Evolutionary conservation across 139 green algal species (phyloP).

Genomic region (Monoraphidium neglectum): DNA sequence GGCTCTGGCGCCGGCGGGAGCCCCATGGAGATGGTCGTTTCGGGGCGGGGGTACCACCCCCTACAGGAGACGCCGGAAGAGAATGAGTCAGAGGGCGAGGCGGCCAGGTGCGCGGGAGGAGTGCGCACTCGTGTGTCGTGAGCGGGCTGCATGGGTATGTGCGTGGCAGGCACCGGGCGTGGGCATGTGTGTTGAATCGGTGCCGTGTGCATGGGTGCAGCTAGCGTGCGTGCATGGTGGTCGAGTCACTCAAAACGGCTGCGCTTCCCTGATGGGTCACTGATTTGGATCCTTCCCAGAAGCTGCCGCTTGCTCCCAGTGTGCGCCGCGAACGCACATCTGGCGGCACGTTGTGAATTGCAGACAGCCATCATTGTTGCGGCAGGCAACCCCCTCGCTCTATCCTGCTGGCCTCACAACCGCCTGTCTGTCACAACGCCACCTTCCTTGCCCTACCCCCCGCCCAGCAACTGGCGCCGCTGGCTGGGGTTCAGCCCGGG

Average conservation of each 20-base stretch:
- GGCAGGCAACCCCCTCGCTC: not conserved
- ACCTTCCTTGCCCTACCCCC: not conserved
- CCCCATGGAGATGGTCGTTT: constrained; percentile 10
- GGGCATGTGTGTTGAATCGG: not conserved
- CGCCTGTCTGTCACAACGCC: not conserved
- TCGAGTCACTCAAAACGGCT: no score
- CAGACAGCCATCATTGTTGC: not conserved
- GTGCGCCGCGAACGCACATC: not conserved
- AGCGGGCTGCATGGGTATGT: not conserved
- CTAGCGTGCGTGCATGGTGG: no score
- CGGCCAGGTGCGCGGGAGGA: not conserved
- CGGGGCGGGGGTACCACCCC: constrained; percentile 46
- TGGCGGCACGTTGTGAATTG: constrained; percentile 1
- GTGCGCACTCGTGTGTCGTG: not conserved
- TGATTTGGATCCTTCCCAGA: no score
- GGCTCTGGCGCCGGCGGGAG: no score
- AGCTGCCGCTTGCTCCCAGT: no score
- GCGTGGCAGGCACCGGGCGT: not conserved
- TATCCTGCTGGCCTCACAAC: not conserved
- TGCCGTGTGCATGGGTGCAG: no score
- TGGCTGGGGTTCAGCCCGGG: constrained; percentile 33
- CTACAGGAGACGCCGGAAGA: not conserved
- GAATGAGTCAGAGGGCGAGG: not conserved
- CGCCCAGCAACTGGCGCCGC: not conserved
- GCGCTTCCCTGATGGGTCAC: no score